phyloP scores from a whole-genome alignment of 371 early-diverging fungal genomes.

The Apophysomyces sp. region DNA sequence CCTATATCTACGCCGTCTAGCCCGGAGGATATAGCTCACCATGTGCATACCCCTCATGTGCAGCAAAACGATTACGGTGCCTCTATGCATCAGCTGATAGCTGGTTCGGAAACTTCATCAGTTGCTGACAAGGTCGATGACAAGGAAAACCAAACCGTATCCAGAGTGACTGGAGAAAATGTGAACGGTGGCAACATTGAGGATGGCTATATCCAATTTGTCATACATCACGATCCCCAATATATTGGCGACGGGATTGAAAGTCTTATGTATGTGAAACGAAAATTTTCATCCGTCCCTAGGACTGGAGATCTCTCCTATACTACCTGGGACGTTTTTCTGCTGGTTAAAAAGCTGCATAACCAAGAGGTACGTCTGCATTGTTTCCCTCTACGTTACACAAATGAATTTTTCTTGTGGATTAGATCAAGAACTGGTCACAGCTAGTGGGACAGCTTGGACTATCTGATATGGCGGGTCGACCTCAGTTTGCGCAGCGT shows the following conservation, averaged over 20 bases:
- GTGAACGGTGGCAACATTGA: constrained; percentile 37
- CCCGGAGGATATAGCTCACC: not conserved
- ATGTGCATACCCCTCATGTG: not conserved
- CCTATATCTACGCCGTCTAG: not conserved
- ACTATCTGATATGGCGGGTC: constrained; percentile 37
- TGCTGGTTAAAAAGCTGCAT: constrained; percentile 42
- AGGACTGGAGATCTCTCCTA: constrained; percentile 45
- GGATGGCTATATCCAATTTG: constrained; percentile 50
- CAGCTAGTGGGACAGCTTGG: constrained; percentile 50
- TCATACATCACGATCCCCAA: constrained; percentile 35
- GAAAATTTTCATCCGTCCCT: constrained; percentile 45
- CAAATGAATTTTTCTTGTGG: not conserved
- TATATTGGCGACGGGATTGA: constrained; percentile 40
- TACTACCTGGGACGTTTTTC: constrained; percentile 49
- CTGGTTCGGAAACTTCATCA: not conserved
- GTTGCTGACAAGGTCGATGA: not conserved
- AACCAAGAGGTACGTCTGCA: constrained; percentile 32
- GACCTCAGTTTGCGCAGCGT: constrained; percentile 52
- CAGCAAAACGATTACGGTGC: not conserved
- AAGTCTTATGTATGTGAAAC: constrained; percentile 37
- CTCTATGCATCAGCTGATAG: not conserved
- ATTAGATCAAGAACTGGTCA: constrained; percentile 53
- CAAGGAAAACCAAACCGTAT: not conserved
- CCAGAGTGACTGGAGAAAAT: constrained; percentile 32
- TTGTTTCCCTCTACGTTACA: not conserved